A percentile compares a stretch with the other conserved stretches of the same genome.
phyloP scores from a whole-genome alignment of 2,329 filamentous ascomycete species.

The Stemphylium vesicarium region DNA sequence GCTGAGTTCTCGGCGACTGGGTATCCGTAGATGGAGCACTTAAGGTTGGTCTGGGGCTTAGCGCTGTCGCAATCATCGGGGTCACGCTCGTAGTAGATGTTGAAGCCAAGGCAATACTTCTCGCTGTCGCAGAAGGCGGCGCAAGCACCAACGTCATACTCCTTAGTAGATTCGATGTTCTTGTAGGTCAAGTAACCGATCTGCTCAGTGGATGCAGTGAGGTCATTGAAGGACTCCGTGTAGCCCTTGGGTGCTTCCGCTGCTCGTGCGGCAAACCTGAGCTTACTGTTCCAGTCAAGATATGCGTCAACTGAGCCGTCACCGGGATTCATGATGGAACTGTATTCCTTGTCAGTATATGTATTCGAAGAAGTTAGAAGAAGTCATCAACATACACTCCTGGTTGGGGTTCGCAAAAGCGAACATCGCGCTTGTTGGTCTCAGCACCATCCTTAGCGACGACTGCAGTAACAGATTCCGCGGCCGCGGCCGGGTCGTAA shows the following conservation, averaged over 20 bases:
- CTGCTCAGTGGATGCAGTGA: conserved; percentile 25
- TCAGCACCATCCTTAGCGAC: conserved; percentile 16
- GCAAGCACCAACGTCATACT: conserved; percentile 25
- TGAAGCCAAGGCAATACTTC: conserved; percentile 37
- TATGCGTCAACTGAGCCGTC: conserved; percentile 11
- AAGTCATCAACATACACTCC: conserved; percentile 15
- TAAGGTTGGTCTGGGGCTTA: conserved; percentile 31
- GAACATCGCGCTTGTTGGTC: conserved; percentile 17
- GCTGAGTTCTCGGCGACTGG: conserved; percentile 24
- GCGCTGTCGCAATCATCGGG: conserved; percentile 28
- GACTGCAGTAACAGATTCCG: conserved; percentile 16
- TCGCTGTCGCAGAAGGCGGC: conserved; percentile 31
- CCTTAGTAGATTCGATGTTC: conserved; percentile 17
- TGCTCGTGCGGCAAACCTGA: conserved; percentile 16
- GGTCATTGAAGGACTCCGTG: conserved; percentile 23
- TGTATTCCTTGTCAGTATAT: background rate
- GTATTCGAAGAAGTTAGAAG: background rate
- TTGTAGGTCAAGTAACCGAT: conserved; percentile 39
- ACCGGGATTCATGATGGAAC: background rate
- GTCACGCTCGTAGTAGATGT: conserved; percentile 40
- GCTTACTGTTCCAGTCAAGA: background rate
- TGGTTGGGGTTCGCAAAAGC: conserved; percentile 9
- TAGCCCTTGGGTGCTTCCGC: conserved; percentile 27
- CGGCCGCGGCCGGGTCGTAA: conserved; percentile 4
- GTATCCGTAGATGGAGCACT: conserved; percentile 39